These are phyloP conservation scores for Bauhinia variegata DNA, from an alignment of 306 rosid species.

Conservation along the genomic window DNA sequence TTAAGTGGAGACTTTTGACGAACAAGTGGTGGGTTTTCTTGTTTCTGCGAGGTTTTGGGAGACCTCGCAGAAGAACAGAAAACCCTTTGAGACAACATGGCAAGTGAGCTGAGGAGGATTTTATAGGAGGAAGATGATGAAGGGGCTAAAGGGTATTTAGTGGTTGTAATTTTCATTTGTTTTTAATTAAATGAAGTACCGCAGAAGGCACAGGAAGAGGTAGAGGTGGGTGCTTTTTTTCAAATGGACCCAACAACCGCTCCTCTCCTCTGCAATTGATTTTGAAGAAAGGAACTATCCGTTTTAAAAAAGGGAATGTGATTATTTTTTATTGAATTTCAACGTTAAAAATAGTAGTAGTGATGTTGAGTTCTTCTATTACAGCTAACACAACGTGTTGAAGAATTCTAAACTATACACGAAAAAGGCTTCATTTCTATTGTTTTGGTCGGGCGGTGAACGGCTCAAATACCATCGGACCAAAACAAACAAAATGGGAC, in stretches of 20 bases:
- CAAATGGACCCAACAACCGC: slow-evolving; percentile 39
- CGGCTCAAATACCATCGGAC: slow-evolving; percentile 15
- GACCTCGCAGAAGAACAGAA: slow-evolving; percentile 55
- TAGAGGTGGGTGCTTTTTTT: slow-evolving; percentile 15
- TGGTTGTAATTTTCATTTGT: not conserved
- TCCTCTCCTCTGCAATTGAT: too few relatives aligned
- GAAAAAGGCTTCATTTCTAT: too few relatives aligned
- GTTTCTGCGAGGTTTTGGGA: slow-evolving; percentile 42
- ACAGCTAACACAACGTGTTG: slow-evolving; percentile 37
- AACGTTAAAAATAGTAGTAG: slow-evolving; percentile 18
- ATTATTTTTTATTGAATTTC: too few relatives aligned
- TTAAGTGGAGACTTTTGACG: not conserved
- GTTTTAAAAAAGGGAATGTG: slow-evolving; percentile 16
- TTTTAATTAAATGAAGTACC: slow-evolving; percentile 1
- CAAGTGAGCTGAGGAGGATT: slow-evolving; percentile 34
- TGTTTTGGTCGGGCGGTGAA: too few relatives aligned
- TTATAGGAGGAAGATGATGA: slow-evolving; percentile 42
- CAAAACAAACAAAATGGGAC: not conserved
- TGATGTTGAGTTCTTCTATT: too few relatives aligned
- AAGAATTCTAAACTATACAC: slow-evolving; percentile 8
- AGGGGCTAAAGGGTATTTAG: not conserved
- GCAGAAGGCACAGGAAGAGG: slow-evolving; percentile 17
- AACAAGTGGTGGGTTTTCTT: slow-evolving; percentile 41
- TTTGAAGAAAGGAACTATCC: too few relatives aligned
- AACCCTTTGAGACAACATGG: slow-evolving; percentile 37